Percentiles rank a stretch among this genome's conserved stretches.
Conservation (phyloP, 108 stramenopile genomes). For the Skeletonema potamos region DNA sequence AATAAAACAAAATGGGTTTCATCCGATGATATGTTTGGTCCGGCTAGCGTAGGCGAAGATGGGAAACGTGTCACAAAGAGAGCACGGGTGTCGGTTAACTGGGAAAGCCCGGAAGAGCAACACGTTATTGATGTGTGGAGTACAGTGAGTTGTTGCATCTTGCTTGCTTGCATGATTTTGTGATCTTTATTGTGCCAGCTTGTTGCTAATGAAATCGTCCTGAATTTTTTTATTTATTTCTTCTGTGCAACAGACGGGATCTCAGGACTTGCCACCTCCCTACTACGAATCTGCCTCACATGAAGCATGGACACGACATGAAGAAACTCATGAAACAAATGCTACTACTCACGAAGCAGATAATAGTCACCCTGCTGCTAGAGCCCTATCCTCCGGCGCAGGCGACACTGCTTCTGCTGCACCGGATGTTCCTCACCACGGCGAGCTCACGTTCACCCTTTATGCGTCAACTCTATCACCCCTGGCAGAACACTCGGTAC, state of each 20-base stretch:
- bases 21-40: conserved; percentile 34
- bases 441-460: conserved; percentile 48
- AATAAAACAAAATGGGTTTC: conserved; percentile 17
- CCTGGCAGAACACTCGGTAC: conserved; percentile 41
- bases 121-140: conserved; percentile 54
- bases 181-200: neutral
- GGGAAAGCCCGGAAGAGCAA: conserved; percentile 43
- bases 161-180: neutral
- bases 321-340: neutral
- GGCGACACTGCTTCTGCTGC: neutral
- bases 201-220: neutral
- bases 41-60: conserved; percentile 30
- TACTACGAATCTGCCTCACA: neutral
- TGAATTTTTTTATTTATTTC: neutral
- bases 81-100: conserved; percentile 39
- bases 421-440: conserved; percentile 28
- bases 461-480: conserved; percentile 31
- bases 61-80: conserved; percentile 33
- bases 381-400: neutral
- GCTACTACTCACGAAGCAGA: conserved; percentile 4
- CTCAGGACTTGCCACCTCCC: conserved; percentile 21
- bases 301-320: neutral
- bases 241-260: conserved; percentile 3
- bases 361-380: neutral
- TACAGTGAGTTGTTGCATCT: neutral